These are phyloP conservation scores for Linum tenue DNA, from an alignment of 345 rosid genomes.

Conservation along the genomic window DNA sequence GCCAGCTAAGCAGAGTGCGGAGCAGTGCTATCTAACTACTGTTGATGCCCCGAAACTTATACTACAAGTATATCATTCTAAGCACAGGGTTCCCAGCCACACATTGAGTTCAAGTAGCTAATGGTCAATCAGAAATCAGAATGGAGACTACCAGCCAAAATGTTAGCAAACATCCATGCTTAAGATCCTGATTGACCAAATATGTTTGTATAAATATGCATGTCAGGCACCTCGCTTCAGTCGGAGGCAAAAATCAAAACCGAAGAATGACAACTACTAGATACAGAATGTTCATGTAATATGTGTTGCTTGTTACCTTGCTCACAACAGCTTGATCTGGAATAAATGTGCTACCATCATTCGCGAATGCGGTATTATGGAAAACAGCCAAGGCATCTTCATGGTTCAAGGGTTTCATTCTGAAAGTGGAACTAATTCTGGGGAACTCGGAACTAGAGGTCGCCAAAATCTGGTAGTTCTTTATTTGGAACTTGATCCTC, in stretches of 20 bases:
- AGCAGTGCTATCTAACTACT: neutral
- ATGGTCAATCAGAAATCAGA: neutral
- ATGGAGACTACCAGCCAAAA: neutral
- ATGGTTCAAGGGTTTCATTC: slow-evolving; percentile 7
- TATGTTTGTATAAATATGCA: neutral
- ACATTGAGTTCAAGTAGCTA: neutral
- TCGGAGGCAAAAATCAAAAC: neutral
- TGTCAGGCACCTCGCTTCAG: neutral
- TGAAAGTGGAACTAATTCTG: slow-evolving; percentile 7
- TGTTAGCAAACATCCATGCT: neutral
- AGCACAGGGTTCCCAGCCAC: neutral
- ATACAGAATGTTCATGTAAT: neutral
- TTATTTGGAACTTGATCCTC: slow-evolving; percentile 10
- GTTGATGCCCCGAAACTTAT: neutral
- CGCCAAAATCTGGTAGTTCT: slow-evolving; percentile 19
- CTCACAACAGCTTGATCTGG: slow-evolving; percentile 11
- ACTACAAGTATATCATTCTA: neutral
- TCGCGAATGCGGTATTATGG: slow-evolving; percentile 9
- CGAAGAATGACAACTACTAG: neutral
- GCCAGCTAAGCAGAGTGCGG: neutral
- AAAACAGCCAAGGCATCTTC: slow-evolving; percentile 17
- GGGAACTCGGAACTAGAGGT: slow-evolving; percentile 18
- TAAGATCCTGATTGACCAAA: neutral
- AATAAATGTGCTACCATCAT: neutral
- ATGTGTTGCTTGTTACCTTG: neutral